Percentiles rank a stretch among this genome's conserved stretches.
phyloP scores from a whole-genome alignment of 2,329 filamentous ascomycete species.

The Mycosphaerelloides madeirae region DNA sequence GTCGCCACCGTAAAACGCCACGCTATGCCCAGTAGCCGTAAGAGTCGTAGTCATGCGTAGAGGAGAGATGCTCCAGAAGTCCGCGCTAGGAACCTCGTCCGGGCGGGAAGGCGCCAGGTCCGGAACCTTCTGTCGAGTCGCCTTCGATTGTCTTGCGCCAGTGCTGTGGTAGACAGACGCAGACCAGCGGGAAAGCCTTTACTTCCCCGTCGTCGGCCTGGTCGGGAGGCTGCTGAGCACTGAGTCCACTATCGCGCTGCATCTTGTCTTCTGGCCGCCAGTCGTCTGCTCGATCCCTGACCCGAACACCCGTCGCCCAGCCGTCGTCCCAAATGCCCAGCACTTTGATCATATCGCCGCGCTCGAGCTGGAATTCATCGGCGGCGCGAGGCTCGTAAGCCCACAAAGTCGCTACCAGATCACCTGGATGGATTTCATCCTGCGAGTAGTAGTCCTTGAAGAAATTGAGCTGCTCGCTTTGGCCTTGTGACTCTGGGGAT shows the following conservation, averaged over 20 bases:
- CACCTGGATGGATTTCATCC: conserved; percentile 88
- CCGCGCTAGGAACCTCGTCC: conserved; percentile 13
- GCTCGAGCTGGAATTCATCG: conserved; percentile 88
- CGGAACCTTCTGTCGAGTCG: conserved; percentile 48
- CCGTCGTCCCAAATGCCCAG: conserved; percentile 99
- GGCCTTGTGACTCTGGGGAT: conserved; percentile 82
- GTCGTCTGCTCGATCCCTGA: conserved; percentile 79
- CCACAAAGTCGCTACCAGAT: conserved; percentile 89
- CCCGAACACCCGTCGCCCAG: conserved; percentile 88
- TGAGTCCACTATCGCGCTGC: conserved; percentile 91
- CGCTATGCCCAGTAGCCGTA: conserved; percentile 8
- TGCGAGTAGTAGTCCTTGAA: conserved; percentile 99
- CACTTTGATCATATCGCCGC: conserved; percentile 96
- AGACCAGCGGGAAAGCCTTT: conserved; percentile 96
- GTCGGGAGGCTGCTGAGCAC: conserved; percentile 55
- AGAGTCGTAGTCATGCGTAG: conserved; percentile 14
- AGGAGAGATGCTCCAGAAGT: conserved; percentile 6
- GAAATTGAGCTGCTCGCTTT: conserved; percentile 90
- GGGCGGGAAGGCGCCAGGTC: conserved; percentile 10
- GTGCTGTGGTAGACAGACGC: conserved; percentile 89
- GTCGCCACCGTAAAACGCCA: conserved; percentile 2
- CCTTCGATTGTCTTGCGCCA: conserved; percentile 97
- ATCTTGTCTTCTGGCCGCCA: conserved; percentile 66
- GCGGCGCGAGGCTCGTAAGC: conserved; percentile 90
- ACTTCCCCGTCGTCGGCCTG: conserved; percentile 62